These are phyloP conservation scores for Colletotrichum horii DNA, from an alignment of 2,329 filamentous ascomycete species.

Conservation along the genomic window DNA sequence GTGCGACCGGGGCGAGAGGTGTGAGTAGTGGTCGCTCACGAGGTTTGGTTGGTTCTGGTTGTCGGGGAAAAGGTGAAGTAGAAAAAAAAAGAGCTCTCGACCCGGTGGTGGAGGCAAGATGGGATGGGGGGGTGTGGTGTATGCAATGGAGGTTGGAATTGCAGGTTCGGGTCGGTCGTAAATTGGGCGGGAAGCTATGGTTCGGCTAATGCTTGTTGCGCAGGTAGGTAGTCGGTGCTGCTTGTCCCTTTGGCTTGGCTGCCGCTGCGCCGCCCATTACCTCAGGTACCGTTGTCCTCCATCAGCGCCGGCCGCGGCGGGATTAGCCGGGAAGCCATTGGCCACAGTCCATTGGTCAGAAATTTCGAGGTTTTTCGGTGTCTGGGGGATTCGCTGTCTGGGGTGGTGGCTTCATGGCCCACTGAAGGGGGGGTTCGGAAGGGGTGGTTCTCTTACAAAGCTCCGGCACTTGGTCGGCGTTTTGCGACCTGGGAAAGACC, in stretches of 20 bases:
- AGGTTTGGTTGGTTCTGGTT: neutral
- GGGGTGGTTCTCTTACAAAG: neutral
- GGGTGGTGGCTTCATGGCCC: constrained; percentile 4
- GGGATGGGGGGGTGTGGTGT: neutral
- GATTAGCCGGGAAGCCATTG: constrained; percentile 20
- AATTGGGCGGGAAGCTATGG: neutral
- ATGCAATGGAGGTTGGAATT: neutral
- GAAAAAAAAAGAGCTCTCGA: neutral
- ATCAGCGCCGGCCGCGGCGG: constrained; percentile 13
- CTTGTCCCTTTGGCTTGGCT: neutral
- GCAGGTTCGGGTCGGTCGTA: neutral
- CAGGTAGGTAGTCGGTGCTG: neutral
- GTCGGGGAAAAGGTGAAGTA: neutral
- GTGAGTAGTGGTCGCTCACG: neutral
- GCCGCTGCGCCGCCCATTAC: neutral
- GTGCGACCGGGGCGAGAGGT: neutral
- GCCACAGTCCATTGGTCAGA: neutral
- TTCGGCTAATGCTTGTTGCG: neutral
- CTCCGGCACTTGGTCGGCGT: neutral
- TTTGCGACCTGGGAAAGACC: neutral
- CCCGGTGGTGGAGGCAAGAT: neutral
- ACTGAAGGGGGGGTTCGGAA: constrained; percentile 6
- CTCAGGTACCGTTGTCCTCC: constrained; percentile 16
- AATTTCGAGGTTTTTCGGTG: neutral
- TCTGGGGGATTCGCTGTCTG: neutral